These are phyloP conservation scores for Dryas drummondii DNA, from an alignment of 306 rosid species.

Conservation along the genomic window DNA sequence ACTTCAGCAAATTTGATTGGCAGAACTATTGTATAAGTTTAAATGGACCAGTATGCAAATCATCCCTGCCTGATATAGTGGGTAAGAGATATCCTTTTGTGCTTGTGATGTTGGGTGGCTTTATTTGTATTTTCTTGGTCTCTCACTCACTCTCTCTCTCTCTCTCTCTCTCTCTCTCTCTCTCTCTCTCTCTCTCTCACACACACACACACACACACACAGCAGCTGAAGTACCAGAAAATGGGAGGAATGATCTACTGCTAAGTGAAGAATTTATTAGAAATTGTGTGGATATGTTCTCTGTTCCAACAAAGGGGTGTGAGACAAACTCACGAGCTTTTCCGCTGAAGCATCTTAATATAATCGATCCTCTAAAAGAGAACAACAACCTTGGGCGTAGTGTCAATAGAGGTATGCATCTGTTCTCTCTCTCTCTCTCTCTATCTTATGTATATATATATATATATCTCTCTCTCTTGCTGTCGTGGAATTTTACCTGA, in stretches of 20 bases:
- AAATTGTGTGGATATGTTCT: constrained; percentile 62
- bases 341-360: constrained; percentile 76
- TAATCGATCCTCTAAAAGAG: constrained; percentile 87
- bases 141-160: constrained; percentile 14
- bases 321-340: constrained; percentile 55
- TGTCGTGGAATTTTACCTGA: neutral
- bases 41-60: constrained; percentile 75
- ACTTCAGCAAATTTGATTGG: constrained; percentile 92
- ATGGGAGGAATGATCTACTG: constrained; percentile 51
- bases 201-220: too few relatives aligned
- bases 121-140: constrained; percentile 24
- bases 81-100: constrained; percentile 44
- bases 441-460: neutral
- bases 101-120: constrained; percentile 21
- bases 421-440: constrained; percentile 15
- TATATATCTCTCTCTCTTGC: neutral
- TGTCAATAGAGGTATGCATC: constrained; percentile 68
- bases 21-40: constrained; percentile 79
- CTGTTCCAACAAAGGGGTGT: constrained; percentile 57
- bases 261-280: constrained; percentile 69
- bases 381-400: constrained; percentile 96
- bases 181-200: neutral
- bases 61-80: constrained; percentile 61
- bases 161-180: constrained; percentile 6
- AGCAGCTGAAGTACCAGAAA: constrained; percentile 68